Conservation (phyloP, 116 monocot species). For the Dioscorea cayenensis region DNA sequence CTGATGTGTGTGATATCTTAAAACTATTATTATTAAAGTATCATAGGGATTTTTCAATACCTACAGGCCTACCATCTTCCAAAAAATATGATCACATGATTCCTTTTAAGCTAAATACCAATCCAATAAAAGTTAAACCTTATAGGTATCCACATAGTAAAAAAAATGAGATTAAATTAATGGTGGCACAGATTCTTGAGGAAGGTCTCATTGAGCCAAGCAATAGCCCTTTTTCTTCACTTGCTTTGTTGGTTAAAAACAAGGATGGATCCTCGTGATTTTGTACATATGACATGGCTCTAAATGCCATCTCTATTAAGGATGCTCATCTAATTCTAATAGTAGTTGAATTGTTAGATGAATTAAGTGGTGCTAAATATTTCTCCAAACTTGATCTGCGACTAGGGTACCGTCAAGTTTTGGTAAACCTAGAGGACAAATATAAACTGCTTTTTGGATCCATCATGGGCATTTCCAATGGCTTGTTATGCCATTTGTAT, state of each 20-base stretch:
- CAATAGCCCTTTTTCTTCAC: too few species aligned
- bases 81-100: background rate
- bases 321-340: slow-evolving; percentile 6
- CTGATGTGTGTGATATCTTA: too few species aligned
- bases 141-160: background rate
- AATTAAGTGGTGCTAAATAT: background rate
- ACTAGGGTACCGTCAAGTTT: background rate
- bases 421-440: too few species aligned
- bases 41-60: too few species aligned
- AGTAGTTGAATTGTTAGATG: slow-evolving; percentile 3
- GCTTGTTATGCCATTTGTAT: slow-evolving; percentile 1
- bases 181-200: background rate
- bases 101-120: too few species aligned
- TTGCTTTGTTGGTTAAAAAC: too few species aligned
- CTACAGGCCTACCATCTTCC: too few species aligned
- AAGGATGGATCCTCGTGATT: too few species aligned
- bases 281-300: too few species aligned
- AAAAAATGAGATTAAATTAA: slow-evolving; percentile 4
- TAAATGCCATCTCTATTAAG: slow-evolving; percentile 1
- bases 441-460: background rate
- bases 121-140: background rate
- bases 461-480: slow-evolving; percentile 2
- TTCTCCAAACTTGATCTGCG: background rate
- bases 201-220: background rate
- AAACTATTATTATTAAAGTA: too few species aligned